phyloP scores from a whole-genome alignment of 768 basidiomycete genomes.

The Tricholoma matsutake region DNA sequence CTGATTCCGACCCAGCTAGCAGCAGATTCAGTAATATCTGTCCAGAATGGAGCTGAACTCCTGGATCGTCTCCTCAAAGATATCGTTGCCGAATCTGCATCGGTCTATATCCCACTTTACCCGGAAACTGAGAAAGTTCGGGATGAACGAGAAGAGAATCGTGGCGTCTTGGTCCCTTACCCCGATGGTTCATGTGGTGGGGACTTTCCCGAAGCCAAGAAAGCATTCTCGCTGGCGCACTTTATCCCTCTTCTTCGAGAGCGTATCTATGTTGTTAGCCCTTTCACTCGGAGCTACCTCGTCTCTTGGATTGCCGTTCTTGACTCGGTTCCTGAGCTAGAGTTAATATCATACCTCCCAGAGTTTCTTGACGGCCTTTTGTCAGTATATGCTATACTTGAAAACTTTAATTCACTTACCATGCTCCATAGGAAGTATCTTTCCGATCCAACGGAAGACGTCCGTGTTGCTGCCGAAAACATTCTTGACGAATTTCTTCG shows the following conservation, averaged over 20 bases:
- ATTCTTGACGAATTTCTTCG: slow-evolving; percentile 85
- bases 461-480: slow-evolving; percentile 86
- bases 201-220: slow-evolving; percentile 44
- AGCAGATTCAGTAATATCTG: slow-evolving; percentile 91
- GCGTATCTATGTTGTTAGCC: slow-evolving; percentile 91
- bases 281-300: slow-evolving; percentile 94
- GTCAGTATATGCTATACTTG: slow-evolving; percentile 44
- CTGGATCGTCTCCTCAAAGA: slow-evolving; percentile 97
- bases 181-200: slow-evolving; percentile 49
- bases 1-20: slow-evolving; percentile 61
- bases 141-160: slow-evolving; percentile 50
- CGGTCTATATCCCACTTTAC: slow-evolving; percentile 88
- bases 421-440: slow-evolving; percentile 73
- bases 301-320: slow-evolving; percentile 96
- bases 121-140: slow-evolving; percentile 73
- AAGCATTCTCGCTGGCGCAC: slow-evolving; percentile 89
- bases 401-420: slow-evolving; percentile 6
- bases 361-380: slow-evolving; percentile 92
- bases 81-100: slow-evolving; percentile 95
- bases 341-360: slow-evolving; percentile 91
- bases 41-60: slow-evolving; percentile 97
- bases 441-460: slow-evolving; percentile 92
- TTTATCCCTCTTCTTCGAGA: slow-evolving; percentile 94
- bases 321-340: slow-evolving; percentile 94
- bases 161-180: slow-evolving; percentile 63